A percentile compares a stretch with the other conserved stretches of the same genome.
phyloP scores from a whole-genome alignment of 2,329 filamentous ascomycete genomes.

The Meredithiella fracta region DNA sequence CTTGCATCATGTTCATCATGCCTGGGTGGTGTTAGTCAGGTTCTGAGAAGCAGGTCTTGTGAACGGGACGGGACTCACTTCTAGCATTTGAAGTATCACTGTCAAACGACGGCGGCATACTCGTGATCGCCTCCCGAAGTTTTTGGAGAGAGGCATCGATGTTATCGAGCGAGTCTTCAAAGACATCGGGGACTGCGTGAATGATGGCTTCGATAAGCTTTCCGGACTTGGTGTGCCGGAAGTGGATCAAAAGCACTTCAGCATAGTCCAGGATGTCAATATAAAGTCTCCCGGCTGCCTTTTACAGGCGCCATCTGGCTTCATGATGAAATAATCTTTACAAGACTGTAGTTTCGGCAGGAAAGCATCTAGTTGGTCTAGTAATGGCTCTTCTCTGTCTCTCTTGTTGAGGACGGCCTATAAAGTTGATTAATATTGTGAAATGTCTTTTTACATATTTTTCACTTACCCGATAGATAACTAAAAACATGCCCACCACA shows the following conservation, averaged over 20 bases:
- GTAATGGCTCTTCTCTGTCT: slow-evolving; percentile 9
- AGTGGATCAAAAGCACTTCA: slow-evolving; percentile 8
- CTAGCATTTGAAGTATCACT: not conserved
- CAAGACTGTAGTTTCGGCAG: slow-evolving; percentile 1
- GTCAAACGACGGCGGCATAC: not conserved
- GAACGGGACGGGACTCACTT: not conserved
- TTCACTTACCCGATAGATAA: slow-evolving; percentile 6
- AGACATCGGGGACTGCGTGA: not conserved
- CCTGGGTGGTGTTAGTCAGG: not conserved
- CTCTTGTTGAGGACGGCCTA: slow-evolving; percentile 9
- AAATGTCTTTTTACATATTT: no score
- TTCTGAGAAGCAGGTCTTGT: no score
- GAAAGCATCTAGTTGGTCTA: slow-evolving; percentile 4
- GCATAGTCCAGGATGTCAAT: slow-evolving; percentile 8
- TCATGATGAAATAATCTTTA: slow-evolving; percentile 3
- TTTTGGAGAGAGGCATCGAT: not conserved
- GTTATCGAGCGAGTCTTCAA: slow-evolving; percentile 5
- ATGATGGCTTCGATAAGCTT: slow-evolving; percentile 9
- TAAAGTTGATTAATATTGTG: not conserved
- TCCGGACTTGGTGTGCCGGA: slow-evolving; percentile 7
- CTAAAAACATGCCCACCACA: slow-evolving; percentile 10
- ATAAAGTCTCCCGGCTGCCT: slow-evolving; percentile 5
- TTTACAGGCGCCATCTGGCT: slow-evolving; percentile 10
- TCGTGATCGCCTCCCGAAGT: not conserved
- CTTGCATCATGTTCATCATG: slow-evolving; percentile 27